Base-by-base conservation (phyloP, 148 eudicot genomes). In the Arbutus unedo region DNA sequence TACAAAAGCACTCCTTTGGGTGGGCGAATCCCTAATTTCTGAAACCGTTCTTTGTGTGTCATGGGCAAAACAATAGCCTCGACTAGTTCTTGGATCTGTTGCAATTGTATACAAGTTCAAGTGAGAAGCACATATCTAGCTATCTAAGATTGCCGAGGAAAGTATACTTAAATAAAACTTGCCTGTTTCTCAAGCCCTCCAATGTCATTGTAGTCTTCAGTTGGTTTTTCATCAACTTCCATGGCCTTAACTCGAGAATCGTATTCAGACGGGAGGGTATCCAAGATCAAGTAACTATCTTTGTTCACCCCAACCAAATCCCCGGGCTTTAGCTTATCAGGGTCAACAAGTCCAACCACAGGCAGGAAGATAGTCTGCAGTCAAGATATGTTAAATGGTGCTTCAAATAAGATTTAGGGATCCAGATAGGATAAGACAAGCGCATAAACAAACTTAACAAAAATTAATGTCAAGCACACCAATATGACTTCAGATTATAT, bases 171-270 rank as follows among this genome's bases (percentile, higher is more conserved):
- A 43, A 21, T 21, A 55, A 86, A 48, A 83, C 87, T 87, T 85
- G 84, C 98, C 94, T 96, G 98, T 85, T 96, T 96, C 89, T 96
- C 99, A 82, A 96, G 84, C 64, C 99, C 99, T 82, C 99, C 98
- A 87, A 96, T 90, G 79, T 96, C 99, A 80, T 93, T 96, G 82
- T 94, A 96, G 86, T 96, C 99, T 85, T 96, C 99, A 81, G 98
- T 96, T 83, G 99, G 99, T 86, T 96, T 96, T 85, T 96, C 99
- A 83, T 96, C 99, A 85, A 96, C 99, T 81, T 96, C 99, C 99
- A 96, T 94, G 64, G 99, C 99, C 88, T 96, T 96, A 2, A 96
- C 99, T 68, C 97, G 88, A 49, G 99, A 94, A 84, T 96, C 99
- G 85, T 96, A 96, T 83, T 96, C 97, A 21, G 98, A 93, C 38